A percentile compares a stretch with the other conserved stretches of the same genome.
Evolutionary conservation across 306 rosid genomes (phyloP).

Genomic region (Medicago arabica): DNA sequence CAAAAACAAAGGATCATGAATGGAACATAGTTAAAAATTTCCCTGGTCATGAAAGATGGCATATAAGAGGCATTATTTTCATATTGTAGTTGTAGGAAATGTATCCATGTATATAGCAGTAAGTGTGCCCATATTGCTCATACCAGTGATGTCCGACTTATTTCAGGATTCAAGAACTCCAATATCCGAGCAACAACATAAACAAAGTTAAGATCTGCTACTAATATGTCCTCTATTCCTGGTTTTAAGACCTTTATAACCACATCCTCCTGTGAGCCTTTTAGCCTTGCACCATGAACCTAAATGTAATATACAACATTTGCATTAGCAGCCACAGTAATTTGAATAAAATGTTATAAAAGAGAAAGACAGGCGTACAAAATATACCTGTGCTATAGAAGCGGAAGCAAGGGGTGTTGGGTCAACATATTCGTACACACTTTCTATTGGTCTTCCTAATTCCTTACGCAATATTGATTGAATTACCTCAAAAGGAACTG

Average conservation of each 20-base stretch:
- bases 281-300: conserved; percentile 97
- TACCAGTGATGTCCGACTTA: conserved; percentile 92
- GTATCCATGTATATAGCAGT: conserved; percentile 13
- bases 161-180: conserved; percentile 94
- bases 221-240: conserved; percentile 88
- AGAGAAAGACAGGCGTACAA: conserved; percentile 32
- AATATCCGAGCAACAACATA: conserved; percentile 86
- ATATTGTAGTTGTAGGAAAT: conserved; percentile 16
- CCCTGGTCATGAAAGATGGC: conserved; percentile 13
- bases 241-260: conserved; percentile 97
- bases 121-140: conserved; percentile 28
- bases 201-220: conserved; percentile 93
- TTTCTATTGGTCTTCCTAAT: conserved; percentile 82
- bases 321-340: conserved; percentile 32
- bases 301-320: conserved; percentile 42
- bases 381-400: conserved; percentile 85
- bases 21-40: conserved; percentile 31
- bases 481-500: conserved; percentile 79
- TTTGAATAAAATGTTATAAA: conserved; percentile 4
- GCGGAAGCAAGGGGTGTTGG: conserved; percentile 94
- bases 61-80: neutral
- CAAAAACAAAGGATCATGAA: conserved; percentile 19
- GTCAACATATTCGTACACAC: conserved; percentile 82
- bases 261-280: conserved; percentile 90
- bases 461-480: conserved; percentile 75